Conservation (phyloP, 306 rosid genomes). For the Purshia tridentata region DNA sequence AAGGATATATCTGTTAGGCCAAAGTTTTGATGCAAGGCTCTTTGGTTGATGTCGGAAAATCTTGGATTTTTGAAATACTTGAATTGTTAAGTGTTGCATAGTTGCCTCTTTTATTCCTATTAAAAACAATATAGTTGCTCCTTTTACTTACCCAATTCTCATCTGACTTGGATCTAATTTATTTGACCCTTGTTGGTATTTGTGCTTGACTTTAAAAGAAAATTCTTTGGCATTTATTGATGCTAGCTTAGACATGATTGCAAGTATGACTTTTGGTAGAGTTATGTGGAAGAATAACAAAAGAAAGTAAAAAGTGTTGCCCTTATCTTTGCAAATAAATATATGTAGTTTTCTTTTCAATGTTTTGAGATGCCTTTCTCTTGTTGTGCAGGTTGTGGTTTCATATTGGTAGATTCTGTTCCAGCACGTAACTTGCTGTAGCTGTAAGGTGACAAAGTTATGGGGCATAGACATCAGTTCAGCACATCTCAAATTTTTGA, state of each 20-base stretch:
- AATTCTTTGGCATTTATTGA: neutral
- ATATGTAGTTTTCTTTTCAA: constrained; percentile 20
- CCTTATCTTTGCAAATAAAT: constrained; percentile 4
- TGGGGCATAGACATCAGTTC: constrained; percentile 81
- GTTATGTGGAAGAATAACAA: neutral
- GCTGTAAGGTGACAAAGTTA: constrained; percentile 38
- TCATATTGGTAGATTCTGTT: constrained; percentile 25
- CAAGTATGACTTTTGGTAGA: neutral
- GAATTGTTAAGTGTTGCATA: too few relatives aligned
- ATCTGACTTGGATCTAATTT: neutral
- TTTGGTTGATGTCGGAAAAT: too few relatives aligned
- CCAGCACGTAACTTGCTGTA: constrained; percentile 18
- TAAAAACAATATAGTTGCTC: too few relatives aligned
- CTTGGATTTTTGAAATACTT: too few relatives aligned
- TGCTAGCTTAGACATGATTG: neutral
- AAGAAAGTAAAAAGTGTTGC: neutral
- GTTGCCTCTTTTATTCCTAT: too few relatives aligned
- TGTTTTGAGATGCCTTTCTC: constrained; percentile 23
- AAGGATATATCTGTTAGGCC: too few relatives aligned
- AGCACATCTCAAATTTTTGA: constrained; percentile 59
- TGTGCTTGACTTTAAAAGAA: too few relatives aligned
- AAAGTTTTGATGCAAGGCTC: too few relatives aligned
- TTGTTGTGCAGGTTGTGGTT: constrained; percentile 39
- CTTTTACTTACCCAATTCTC: too few relatives aligned
- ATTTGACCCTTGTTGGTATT: neutral